Evolutionary conservation across 2,329 filamentous ascomycete genomes (phyloP).

Genomic region (Mariannaea elegans): DNA sequence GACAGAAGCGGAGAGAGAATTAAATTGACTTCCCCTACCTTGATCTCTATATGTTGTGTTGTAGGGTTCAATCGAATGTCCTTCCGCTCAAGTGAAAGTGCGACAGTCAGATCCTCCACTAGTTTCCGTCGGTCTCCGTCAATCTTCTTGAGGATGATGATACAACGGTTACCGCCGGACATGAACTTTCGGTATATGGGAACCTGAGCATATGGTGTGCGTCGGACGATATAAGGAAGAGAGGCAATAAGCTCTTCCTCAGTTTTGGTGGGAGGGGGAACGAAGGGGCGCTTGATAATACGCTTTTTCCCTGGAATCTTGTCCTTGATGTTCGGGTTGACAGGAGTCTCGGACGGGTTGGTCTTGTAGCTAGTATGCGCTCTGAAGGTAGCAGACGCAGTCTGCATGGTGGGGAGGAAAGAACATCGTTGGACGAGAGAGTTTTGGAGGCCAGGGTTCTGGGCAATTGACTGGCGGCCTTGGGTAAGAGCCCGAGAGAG

Average conservation of each 20-base stretch:
- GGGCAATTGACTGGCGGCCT: slow-evolving; percentile 30
- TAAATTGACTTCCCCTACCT: slow-evolving; percentile 59
- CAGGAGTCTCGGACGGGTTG: slow-evolving; percentile 28
- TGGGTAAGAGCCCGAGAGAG: slow-evolving; percentile 35
- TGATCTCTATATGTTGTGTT: slow-evolving; percentile 79
- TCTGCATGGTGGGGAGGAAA: slow-evolving; percentile 27
- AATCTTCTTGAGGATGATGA: slow-evolving; percentile 81
- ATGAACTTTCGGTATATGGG: slow-evolving; percentile 81
- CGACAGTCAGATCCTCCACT: slow-evolving; percentile 67
- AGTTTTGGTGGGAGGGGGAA: slow-evolving; percentile 44
- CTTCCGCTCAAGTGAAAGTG: slow-evolving; percentile 64
- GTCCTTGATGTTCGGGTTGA: slow-evolving; percentile 38
- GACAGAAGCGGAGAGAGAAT: background rate
- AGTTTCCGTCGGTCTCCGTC: slow-evolving; percentile 76
- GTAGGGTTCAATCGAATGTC: slow-evolving; percentile 64
- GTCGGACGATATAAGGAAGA: slow-evolving; percentile 73
- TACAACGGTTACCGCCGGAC: slow-evolving; percentile 77
- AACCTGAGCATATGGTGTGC: slow-evolving; percentile 75
- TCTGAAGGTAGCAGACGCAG: slow-evolving; percentile 35
- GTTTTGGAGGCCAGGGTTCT: slow-evolving; percentile 7
- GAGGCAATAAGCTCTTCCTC: slow-evolving; percentile 39
- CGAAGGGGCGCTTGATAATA: slow-evolving; percentile 37
- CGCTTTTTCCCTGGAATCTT: slow-evolving; percentile 39
- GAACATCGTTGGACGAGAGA: slow-evolving; percentile 23
- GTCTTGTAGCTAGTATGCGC: slow-evolving; percentile 34